A percentile compares a stretch with the other conserved stretches of the same genome.
These are phyloP conservation scores for Hyphopichia khmerensis DNA, from an alignment of 1,139 yeast species.

Conservation along the genomic window DNA sequence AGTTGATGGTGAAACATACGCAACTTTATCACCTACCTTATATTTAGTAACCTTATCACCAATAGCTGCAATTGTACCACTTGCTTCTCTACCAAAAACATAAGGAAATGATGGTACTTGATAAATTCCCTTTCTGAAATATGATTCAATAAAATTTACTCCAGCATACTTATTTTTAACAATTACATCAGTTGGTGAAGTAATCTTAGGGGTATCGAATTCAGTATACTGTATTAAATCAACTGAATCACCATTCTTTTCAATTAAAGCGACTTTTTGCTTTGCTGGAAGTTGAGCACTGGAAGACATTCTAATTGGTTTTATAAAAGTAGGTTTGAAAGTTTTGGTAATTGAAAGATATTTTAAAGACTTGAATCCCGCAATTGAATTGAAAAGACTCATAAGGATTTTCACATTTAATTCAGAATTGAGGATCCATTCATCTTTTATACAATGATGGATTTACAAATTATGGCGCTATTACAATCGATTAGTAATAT, in stretches of 20 bases:
- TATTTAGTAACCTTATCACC: conserved; percentile 60
- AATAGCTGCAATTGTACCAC: conserved; percentile 69
- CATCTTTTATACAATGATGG: too few species aligned
- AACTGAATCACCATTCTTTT: conserved; percentile 48
- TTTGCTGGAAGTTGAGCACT: conserved; percentile 42
- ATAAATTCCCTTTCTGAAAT: conserved; percentile 77
- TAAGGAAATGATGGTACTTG: conserved; percentile 54
- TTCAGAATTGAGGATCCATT: too few species aligned
- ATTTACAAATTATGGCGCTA: too few species aligned
- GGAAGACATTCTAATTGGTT: conserved; percentile 1
- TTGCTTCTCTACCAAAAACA: conserved; percentile 79
- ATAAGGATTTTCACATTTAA: too few species aligned
- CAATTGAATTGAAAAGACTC: too few species aligned
- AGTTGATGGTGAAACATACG: conserved; percentile 50
- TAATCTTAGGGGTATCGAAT: conserved; percentile 56
- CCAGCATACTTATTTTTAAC: conserved; percentile 76
- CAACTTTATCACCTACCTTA: conserved; percentile 72
- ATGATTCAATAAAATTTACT: conserved; percentile 77
- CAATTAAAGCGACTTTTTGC: conserved; percentile 59
- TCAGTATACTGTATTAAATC: conserved; percentile 47
- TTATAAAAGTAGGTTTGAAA: background rate
- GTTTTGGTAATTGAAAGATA: background rate
- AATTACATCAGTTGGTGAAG: conserved; percentile 53
- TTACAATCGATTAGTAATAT: too few species aligned
- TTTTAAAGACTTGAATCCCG: too few species aligned